Conservation (phyloP, 1,284 basidiomycete species). For the Bjerkandera adusta region DNA sequence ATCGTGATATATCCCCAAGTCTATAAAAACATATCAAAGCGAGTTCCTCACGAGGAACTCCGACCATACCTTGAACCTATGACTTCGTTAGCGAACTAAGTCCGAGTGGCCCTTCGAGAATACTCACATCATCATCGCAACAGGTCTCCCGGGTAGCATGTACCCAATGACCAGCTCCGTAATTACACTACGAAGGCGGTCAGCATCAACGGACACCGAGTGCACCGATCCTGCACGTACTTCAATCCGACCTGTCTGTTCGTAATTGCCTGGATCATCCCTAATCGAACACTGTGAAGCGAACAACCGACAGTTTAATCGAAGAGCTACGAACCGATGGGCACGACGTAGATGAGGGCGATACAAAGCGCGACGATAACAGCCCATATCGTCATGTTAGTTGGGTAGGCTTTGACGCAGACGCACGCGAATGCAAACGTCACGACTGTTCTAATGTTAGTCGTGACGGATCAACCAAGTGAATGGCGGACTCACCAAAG, state of each 20-base stretch:
- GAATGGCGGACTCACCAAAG: slow-evolving; percentile 24
- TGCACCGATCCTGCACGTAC: slow-evolving; percentile 21
- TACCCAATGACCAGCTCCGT: slow-evolving; percentile 50
- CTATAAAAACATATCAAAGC: slow-evolving; percentile 24
- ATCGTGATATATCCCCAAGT: slow-evolving; percentile 45
- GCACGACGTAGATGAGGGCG: slow-evolving; percentile 44
- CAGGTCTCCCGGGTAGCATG: slow-evolving; percentile 42
- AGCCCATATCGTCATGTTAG: slow-evolving; percentile 64
- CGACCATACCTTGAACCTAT: slow-evolving; percentile 28
- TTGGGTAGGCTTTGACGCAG: slow-evolving; percentile 65
- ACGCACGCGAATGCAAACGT: slow-evolving; percentile 63
- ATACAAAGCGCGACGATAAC: slow-evolving; percentile 40
- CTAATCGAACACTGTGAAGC: slow-evolving; percentile 25
- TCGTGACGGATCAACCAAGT: no score
- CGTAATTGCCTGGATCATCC: slow-evolving; percentile 54
- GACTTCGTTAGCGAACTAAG: not conserved
- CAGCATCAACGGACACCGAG: not conserved
- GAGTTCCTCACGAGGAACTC: not conserved
- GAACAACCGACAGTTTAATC: not conserved
- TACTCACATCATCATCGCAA: slow-evolving; percentile 46
- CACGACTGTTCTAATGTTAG: slow-evolving; percentile 33
- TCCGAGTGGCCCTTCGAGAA: no score
- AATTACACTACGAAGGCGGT: slow-evolving; percentile 34
- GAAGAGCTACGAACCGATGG: slow-evolving; percentile 32
- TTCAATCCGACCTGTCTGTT: slow-evolving; percentile 49